Base-by-base conservation (phyloP, 179 eudicot species). In the Amaranthus tricolor region DNA sequence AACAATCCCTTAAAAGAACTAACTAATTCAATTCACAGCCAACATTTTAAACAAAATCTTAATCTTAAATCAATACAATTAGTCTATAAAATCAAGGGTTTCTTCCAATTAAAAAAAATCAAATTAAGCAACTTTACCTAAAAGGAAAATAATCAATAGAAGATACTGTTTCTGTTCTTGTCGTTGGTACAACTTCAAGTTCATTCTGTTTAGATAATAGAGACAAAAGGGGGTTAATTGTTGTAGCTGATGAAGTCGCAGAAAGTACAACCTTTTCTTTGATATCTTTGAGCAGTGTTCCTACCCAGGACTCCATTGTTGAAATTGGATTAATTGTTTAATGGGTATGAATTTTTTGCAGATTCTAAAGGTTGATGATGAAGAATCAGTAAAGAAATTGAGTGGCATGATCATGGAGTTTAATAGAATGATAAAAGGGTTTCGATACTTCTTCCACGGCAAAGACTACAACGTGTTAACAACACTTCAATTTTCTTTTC, bases 291-390 rank as follows among this genome's bases (percentile, higher is more conserved):
- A 80, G 6, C 76, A 80, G 66, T 71, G 80, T 57, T 2, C 64
- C 72, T 21, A 80, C 79, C 80, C 80, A 80, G 48, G 80, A 80
- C 59, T 75, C 83, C 83, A 75, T 80, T 76, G 65, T 76, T 58
- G 70, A 61, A 66, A 64, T 76, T 58, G 70, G 54, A 66, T 50
- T 17, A 3, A 50, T 62, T 45, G 51, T 16, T 20, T 75, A 50
- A 15, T 40, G 73, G 73, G 73, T 75, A 0, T 63, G 50, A 21
- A 51, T 8, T 1, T 49, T 79, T 75, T 62, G 69, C 43, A 62
- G 62, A 31, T 59, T 75, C 56, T 72, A 62, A 70, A 72, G 66
- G 73, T 58, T 52, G 59, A 66, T 65, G 40, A 53, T 19, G 67
- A 71, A 10, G 31, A 11, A 43, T 15, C 5, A 40, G 55, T 54